phyloP scores from a whole-genome alignment of 305 asterid genomes.

The Petunia hybrid region DNA sequence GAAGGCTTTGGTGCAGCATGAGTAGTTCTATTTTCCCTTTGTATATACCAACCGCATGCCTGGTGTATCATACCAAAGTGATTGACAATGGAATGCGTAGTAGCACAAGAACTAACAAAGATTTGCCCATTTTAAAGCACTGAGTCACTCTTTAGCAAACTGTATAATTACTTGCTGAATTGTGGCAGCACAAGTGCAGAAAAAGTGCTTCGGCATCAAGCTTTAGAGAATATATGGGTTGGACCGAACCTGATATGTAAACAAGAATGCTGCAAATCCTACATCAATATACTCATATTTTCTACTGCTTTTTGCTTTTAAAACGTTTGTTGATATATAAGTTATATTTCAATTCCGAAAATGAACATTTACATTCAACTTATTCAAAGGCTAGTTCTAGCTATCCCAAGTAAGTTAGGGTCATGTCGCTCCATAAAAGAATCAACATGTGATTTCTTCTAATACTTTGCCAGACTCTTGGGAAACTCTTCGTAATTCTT shows the following conservation, averaged over 20 bases:
- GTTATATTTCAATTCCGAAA: not conserved
- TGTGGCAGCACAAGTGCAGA: not conserved
- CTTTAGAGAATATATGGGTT: too few relatives aligned
- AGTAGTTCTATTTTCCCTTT: constrained; percentile 21
- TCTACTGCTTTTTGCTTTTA: not conserved
- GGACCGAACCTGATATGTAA: not conserved
- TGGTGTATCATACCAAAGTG: not conserved
- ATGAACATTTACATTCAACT: not conserved
- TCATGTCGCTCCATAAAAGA: too few relatives aligned
- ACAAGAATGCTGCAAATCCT: constrained; percentile 20
- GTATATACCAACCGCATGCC: not conserved
- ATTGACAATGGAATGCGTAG: constrained; percentile 8
- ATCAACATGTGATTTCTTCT: too few relatives aligned
- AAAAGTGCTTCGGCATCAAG: not conserved
- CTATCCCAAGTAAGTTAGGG: too few relatives aligned
- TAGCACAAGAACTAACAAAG: constrained; percentile 17
- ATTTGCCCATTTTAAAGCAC: not conserved
- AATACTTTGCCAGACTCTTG: too few relatives aligned
- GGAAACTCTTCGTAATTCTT: too few relatives aligned
- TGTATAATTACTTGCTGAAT: not conserved
- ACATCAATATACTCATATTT: constrained; percentile 12
- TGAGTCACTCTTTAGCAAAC: constrained; percentile 22
- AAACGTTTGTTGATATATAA: not conserved
- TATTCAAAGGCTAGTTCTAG: not conserved
- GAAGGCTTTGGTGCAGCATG: constrained; percentile 50